A percentile compares a stretch with the other conserved stretches of the same genome.
Evolutionary conservation across 495 filamentous ascomycete species (phyloP).

Genomic region (Chaetomium tenue): DNA sequence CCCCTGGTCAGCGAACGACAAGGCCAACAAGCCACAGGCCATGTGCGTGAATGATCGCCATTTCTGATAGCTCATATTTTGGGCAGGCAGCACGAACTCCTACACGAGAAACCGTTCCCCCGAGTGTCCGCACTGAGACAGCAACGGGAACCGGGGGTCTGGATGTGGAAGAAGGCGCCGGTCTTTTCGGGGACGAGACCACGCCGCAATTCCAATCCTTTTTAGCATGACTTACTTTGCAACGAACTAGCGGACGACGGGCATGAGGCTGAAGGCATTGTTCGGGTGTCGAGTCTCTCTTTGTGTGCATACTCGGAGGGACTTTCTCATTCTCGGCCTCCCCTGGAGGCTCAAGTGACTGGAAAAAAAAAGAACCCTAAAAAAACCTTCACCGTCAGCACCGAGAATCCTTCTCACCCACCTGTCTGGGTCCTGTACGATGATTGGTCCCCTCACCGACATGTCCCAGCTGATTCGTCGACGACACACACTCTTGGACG

Average conservation of each 20-base stretch:
- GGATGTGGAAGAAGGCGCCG: not conserved
- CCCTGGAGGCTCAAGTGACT: slow-evolving; percentile 8
- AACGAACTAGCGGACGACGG: not conserved
- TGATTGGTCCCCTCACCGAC: slow-evolving; percentile 20
- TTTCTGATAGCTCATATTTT: slow-evolving; percentile 12
- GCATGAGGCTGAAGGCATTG: not conserved
- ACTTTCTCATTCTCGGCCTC: not conserved
- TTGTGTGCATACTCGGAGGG: not conserved
- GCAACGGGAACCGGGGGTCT: not conserved
- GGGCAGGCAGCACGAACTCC: slow-evolving; percentile 3
- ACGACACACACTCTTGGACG: not conserved
- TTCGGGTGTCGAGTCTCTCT: not conserved
- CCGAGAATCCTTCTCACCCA: not conserved
- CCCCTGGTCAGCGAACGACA: not conserved
- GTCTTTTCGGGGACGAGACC: not conserved
- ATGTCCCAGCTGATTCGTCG: slow-evolving; percentile 8
- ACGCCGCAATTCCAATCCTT: not conserved
- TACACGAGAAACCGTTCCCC: slow-evolving; percentile 12
- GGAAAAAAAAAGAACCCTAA: not conserved
- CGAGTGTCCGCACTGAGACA: slow-evolving; percentile 1
- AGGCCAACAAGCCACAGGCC: slow-evolving; percentile 14
- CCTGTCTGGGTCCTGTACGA: not conserved
- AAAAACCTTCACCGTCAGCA: slow-evolving; percentile 2
- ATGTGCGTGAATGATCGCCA: slow-evolving; percentile 10
- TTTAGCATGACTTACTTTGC: not conserved